These are phyloP conservation scores for Russula emetica DNA, from an alignment of 768 basidiomycete genomes.

Conservation along the genomic window DNA sequence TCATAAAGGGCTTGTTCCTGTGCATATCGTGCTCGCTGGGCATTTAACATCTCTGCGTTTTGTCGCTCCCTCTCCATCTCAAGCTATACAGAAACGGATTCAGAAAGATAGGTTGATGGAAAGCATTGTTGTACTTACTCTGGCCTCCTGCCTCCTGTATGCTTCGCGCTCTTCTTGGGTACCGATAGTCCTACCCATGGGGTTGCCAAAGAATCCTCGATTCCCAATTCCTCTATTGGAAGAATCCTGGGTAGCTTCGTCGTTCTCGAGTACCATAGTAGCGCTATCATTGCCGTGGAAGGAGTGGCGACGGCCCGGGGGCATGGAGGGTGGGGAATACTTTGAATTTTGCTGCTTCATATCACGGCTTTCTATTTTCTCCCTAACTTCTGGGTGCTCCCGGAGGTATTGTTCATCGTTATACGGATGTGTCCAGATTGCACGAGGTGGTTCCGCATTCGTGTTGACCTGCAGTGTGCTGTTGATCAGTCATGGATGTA, in stretches of 20 bases:
- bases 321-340: constrained; percentile 7
- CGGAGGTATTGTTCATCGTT: constrained; percentile 62
- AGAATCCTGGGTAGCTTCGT: background rate
- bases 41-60: too few species aligned
- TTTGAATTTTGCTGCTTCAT: background rate
- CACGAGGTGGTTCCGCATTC: constrained; percentile 53
- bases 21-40: constrained; percentile 10
- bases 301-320: constrained; percentile 27
- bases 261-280: constrained; percentile 27
- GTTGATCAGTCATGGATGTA: background rate
- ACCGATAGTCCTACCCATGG: constrained; percentile 60
- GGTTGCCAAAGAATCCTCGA: constrained; percentile 52
- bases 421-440: constrained; percentile 70
- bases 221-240: constrained; percentile 34
- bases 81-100: constrained; percentile 11
- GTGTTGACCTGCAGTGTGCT: constrained; percentile 59
- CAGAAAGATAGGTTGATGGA: background rate
- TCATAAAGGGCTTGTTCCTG: constrained; percentile 4
- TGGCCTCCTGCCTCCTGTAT: constrained; percentile 35
- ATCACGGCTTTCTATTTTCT: constrained; percentile 34
- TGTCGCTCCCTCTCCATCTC: too few species aligned
- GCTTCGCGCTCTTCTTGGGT: constrained; percentile 62
- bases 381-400: constrained; percentile 47
- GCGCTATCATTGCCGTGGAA: constrained; percentile 23
- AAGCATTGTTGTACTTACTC: constrained; percentile 28